Evolutionary conservation across 208 protist species (phyloP).

Genomic region (Trypanosoma conorhini): DNA sequence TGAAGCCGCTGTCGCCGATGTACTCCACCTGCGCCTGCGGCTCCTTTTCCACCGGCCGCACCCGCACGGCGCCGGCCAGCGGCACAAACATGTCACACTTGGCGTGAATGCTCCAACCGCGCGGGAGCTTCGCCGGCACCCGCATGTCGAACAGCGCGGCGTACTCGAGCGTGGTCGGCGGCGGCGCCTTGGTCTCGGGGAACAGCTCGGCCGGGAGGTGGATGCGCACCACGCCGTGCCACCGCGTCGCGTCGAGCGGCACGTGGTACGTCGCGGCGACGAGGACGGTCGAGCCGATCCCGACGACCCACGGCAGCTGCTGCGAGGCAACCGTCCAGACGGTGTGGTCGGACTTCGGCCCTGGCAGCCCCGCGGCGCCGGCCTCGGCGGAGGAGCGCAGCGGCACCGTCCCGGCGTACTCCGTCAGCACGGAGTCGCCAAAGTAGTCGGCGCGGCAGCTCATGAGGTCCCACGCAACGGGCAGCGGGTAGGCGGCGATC

Average conservation of each 20-base stretch:
- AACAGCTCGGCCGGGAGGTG: constrained; percentile 56
- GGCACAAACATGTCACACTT: constrained; percentile 48
- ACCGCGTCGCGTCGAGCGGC: constrained; percentile 31
- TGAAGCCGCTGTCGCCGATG: constrained; percentile 46
- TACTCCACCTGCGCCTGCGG: constrained; percentile 27
- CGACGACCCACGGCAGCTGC: constrained; percentile 62
- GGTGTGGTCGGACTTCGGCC: constrained; percentile 12
- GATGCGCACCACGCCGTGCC: constrained; percentile 36
- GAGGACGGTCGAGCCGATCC: constrained; percentile 40
- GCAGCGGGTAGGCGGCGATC: constrained; percentile 69
- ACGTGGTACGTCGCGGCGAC: constrained; percentile 57
- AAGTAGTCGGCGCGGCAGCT: constrained; percentile 37
- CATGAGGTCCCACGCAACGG: constrained; percentile 54
- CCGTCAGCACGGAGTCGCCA: constrained; percentile 27
- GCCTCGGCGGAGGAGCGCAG: constrained; percentile 21
- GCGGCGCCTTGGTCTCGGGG: constrained; percentile 36
- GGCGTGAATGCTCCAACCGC: constrained; percentile 30
- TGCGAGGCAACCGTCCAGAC: constrained; percentile 50
- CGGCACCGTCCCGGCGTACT: constrained; percentile 25
- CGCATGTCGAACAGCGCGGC: constrained; percentile 37
- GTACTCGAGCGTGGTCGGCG: constrained; percentile 44
- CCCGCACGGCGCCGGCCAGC: constrained; percentile 43
- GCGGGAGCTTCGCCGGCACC: constrained; percentile 13
- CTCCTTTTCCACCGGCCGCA: constrained; percentile 25
- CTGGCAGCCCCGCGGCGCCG: constrained; percentile 19